phyloP scores from a whole-genome alignment of 2,329 filamentous ascomycete species.

The Aureobasidium sp. region DNA sequence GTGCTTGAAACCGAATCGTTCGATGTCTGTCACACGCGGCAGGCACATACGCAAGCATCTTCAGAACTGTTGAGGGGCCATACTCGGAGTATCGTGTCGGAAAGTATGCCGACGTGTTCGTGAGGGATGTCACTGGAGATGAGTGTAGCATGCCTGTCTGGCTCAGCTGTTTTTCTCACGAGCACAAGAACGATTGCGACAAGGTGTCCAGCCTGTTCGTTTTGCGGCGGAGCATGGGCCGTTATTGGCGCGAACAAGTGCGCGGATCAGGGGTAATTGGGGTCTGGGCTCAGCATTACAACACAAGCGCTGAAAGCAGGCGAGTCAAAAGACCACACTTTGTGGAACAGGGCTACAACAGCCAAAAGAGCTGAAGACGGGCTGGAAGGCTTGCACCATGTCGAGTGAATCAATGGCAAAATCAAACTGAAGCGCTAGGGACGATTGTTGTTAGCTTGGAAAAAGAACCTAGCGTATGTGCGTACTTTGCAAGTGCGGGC shows the following conservation, averaged over 20 bases:
- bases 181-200: neutral
- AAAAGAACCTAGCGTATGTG: neutral
- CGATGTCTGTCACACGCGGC: neutral
- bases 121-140: neutral
- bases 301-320: neutral
- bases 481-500: neutral
- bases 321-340: neutral
- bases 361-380: neutral
- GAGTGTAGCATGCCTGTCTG: neutral
- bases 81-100: neutral
- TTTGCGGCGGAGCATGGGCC: neutral
- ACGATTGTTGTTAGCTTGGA: conserved; percentile 1
- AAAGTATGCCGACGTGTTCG: neutral
- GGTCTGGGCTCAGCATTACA: conserved; percentile 2
- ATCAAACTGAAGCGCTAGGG: neutral
- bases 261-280: conserved; percentile 8
- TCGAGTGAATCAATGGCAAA: neutral
- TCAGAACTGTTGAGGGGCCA: neutral
- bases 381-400: conserved; percentile 1
- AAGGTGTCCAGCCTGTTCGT: neutral
- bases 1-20: conserved; percentile 12
- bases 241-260: neutral
- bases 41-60: neutral
- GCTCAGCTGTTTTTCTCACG: neutral
- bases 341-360: neutral